A percentile compares a stretch with the other conserved stretches of the same genome.
These are phyloP conservation scores for Monosporozyma unispora DNA, from an alignment of 805 yeast species.

Conservation along the genomic window DNA sequence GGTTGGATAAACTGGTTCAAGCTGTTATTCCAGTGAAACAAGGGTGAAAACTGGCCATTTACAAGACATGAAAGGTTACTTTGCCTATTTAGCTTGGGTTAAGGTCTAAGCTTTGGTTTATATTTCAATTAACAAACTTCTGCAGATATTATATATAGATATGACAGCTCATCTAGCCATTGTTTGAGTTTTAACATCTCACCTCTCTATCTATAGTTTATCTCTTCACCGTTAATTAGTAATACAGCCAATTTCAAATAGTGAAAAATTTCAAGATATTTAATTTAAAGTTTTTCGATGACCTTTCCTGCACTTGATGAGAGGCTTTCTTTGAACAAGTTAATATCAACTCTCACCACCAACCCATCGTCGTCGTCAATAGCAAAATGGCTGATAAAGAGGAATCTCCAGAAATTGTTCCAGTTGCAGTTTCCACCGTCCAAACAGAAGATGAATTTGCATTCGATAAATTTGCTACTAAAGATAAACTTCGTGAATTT, in stretches of 20 bases:
- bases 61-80: too few species aligned
- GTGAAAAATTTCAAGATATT: neutral
- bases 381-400: neutral
- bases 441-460: slow-evolving; percentile 53
- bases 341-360: neutral
- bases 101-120: too few species aligned
- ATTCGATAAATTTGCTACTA: slow-evolving; percentile 36
- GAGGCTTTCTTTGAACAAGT: too few species aligned
- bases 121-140: too few species aligned
- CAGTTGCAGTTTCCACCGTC: slow-evolving; percentile 68
- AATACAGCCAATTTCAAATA: neutral
- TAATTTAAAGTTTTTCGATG: neutral
- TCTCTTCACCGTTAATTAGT: neutral
- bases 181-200: neutral
- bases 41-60: too few species aligned
- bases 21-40: too few species aligned
- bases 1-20: too few species aligned
- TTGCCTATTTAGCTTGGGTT: too few species aligned
- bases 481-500: slow-evolving; percentile 19
- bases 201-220: neutral
- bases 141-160: too few species aligned
- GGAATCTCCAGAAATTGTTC: slow-evolving; percentile 25
- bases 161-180: neutral
- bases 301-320: neutral
- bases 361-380: neutral